Percentiles rank a stretch among this genome's conserved stretches.
Evolutionary conservation across 257 asterid species (phyloP).

Genomic region (Jaltomata sinuosa): DNA sequence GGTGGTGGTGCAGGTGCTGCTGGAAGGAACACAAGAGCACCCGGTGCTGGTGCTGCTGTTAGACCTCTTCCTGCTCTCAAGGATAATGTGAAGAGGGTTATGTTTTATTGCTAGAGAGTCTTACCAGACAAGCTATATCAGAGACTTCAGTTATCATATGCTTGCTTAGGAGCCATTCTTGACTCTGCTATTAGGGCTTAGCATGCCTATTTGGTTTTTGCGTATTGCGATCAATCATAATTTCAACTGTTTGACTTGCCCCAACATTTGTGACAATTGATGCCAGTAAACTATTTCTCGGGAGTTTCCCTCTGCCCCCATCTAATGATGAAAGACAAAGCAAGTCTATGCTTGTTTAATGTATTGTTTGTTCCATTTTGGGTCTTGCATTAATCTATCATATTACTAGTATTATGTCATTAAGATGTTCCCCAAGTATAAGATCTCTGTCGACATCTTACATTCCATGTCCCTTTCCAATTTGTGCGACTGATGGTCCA

Average conservation of each 20-base stretch:
- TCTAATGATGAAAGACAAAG: neutral
- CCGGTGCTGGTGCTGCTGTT: slow-evolving; percentile 51
- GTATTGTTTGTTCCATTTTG: neutral
- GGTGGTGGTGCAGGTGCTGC: slow-evolving; percentile 38
- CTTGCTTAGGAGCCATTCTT: neutral
- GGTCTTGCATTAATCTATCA: neutral
- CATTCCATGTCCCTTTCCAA: neutral
- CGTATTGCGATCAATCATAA: neutral
- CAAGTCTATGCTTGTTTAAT: neutral
- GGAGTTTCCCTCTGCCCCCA: neutral
- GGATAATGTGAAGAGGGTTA: slow-evolving; percentile 82
- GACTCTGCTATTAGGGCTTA: neutral
- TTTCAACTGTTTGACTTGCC: neutral
- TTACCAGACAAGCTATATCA: neutral
- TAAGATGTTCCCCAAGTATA: neutral
- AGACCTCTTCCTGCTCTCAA: slow-evolving; percentile 88
- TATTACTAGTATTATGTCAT: neutral
- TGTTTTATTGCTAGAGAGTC: slow-evolving; percentile 64
- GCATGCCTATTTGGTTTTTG: neutral
- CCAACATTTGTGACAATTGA: neutral
- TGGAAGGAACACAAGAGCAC: slow-evolving; percentile 44
- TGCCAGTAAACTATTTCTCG: neutral
- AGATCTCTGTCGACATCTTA: neutral
- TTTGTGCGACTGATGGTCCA: neutral
- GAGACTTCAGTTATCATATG: neutral